Conservation (phyloP, 1,284 basidiomycete species). For the Trichosporon faecale region DNA sequence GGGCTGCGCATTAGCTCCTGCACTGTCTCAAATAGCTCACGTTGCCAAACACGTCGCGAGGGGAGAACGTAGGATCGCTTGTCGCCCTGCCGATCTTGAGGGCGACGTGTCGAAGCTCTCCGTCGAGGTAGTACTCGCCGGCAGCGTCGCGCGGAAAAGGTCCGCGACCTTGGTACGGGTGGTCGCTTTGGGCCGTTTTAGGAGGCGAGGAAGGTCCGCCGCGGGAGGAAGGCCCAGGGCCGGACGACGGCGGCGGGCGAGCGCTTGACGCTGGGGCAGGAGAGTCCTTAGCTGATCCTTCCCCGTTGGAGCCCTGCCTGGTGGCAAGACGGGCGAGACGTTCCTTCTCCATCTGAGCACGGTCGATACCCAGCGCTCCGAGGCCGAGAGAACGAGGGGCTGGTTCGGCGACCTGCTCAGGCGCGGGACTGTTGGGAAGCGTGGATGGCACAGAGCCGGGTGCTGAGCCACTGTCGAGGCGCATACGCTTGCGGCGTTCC, state of each 20-base stretch:
- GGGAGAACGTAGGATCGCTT: conserved; percentile 31
- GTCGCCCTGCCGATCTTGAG: conserved; percentile 30
- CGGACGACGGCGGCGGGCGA: not conserved
- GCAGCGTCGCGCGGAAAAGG: conserved; percentile 42
- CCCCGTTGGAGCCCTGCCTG: conserved; percentile 6
- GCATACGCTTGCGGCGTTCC: conserved; percentile 18
- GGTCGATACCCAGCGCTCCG: conserved; percentile 33
- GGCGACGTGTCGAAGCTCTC: conserved; percentile 40
- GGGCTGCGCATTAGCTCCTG: conserved; percentile 25
- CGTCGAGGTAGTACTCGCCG: conserved; percentile 46
- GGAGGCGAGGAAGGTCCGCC: not conserved
- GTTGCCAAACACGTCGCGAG: conserved; percentile 34
- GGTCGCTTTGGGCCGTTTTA: conserved; percentile 13
- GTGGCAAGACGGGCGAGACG: conserved; percentile 42
- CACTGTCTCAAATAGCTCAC: conserved; percentile 25
- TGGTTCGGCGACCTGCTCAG: not conserved
- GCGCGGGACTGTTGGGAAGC: not conserved
- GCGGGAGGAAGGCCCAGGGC: not conserved
- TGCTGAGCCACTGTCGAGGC: not conserved
- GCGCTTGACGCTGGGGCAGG: not conserved
- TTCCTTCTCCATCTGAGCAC: conserved; percentile 47
- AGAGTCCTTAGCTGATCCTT: not conserved
- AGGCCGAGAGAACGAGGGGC: conserved; percentile 2
- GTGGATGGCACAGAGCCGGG: conserved; percentile 7
- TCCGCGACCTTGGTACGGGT: conserved; percentile 36